Conservation (phyloP, 345 rosid genomes). For the Murraya paniculata region DNA sequence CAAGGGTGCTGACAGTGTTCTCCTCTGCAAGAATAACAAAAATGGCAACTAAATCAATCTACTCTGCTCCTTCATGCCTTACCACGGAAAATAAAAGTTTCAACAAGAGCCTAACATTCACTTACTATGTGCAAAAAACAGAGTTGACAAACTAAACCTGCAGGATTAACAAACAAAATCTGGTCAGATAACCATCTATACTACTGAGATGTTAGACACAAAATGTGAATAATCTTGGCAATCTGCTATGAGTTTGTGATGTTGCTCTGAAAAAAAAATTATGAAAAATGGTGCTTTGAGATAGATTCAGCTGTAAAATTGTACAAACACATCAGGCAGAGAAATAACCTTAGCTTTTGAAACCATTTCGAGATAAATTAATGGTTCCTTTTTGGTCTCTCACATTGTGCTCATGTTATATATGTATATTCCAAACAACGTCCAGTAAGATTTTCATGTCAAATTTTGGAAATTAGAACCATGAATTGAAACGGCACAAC, state of each 20-base stretch:
- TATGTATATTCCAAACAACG: neutral
- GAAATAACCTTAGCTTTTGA: neutral
- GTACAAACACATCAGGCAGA: neutral
- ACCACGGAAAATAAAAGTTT: neutral
- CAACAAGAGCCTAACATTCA: conserved; percentile 11
- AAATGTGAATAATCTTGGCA: neutral
- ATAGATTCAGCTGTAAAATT: neutral
- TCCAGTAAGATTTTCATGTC: neutral
- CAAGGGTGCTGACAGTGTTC: conserved; percentile 80
- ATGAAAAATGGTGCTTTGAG: neutral
- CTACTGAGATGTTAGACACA: conserved; percentile 2
- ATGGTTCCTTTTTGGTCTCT: neutral
- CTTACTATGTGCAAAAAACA: conserved; percentile 94
- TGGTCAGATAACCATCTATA: conserved; percentile 22
- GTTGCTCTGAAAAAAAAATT: neutral
- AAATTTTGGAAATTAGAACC: neutral
- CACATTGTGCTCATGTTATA: neutral
- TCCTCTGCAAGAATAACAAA: conserved; percentile 57
- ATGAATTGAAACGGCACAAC: neutral
- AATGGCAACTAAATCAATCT: conserved; percentile 22
- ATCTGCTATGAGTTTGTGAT: neutral
- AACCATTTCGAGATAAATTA: conserved; percentile 3
- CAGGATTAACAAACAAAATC: conserved; percentile 33
- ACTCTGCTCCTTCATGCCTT: conserved; percentile 3
- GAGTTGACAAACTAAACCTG: conserved; percentile 98